Evolutionary conservation across 2,329 filamentous ascomycete genomes (phyloP).

Genomic region (Botryotinia convoluta): DNA sequence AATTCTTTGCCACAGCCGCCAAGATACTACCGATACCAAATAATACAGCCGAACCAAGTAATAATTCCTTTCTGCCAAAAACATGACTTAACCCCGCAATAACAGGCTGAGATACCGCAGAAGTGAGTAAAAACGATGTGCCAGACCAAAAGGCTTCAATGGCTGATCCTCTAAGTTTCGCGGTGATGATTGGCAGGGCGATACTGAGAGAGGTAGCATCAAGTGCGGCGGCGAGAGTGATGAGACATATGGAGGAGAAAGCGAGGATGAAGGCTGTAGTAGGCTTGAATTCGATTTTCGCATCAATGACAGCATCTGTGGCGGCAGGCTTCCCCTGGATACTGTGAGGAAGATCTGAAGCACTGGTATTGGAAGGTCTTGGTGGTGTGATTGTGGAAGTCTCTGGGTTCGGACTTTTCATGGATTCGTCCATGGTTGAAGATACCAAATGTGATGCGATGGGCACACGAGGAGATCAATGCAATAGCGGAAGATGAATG

Average conservation of each 20-base stretch:
- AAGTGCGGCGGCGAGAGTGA: conserved; percentile 61
- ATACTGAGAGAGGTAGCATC: conserved; percentile 65
- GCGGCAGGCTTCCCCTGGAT: background rate
- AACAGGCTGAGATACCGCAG: conserved; percentile 57
- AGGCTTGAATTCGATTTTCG: conserved; percentile 29
- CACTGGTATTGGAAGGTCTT: background rate
- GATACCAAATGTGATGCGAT: background rate
- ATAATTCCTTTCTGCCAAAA: conserved; percentile 42
- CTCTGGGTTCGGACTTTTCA: background rate
- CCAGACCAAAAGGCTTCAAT: conserved; percentile 70
- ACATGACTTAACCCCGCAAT: conserved; percentile 42
- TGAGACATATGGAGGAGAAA: conserved; percentile 39
- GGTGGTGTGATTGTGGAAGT: background rate
- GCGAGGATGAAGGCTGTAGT: conserved; percentile 31
- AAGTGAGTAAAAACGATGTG: conserved; percentile 66
- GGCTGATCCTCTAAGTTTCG: conserved; percentile 50
- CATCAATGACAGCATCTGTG: no score
- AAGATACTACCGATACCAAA: conserved; percentile 44
- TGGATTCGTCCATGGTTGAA: background rate
- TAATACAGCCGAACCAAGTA: conserved; percentile 33
- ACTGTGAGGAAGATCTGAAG: background rate
- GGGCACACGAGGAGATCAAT: background rate
- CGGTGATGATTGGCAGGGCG: conserved; percentile 55
- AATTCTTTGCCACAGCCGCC: conserved; percentile 40
- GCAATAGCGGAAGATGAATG: no score